Base-by-base conservation (phyloP, 257 asterid species). In the Phtheirospermum japonicum region DNA sequence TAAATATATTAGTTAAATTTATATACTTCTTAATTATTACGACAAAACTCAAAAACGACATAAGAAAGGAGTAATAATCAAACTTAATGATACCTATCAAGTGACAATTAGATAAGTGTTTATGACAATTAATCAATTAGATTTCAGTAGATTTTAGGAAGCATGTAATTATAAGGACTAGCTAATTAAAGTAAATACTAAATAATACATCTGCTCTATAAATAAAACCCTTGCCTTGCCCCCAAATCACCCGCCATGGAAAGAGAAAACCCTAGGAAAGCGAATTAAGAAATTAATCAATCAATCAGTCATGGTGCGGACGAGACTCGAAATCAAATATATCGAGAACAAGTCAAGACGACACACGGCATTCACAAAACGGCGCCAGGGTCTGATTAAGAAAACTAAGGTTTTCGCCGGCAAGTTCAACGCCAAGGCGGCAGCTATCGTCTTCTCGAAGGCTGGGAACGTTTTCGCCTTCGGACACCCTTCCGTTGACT, bases 331-430 rank as follows among this genome's bases (percentile, higher is more conserved):
- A 0, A 79, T 82, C 61, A 42, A 70, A 77, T 62, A 23, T 14
- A 80, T 82, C 43, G 76, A 71, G 63, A 75, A 77, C 36, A 77
- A 54, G 2, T 34, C 72, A 0, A 80, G 59, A 37, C 73, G 82
- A n/a, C 86, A 85, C 56, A 76, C 81, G 0, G 51, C 85, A 18
- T 82, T 85, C 78, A 75, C 87, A 0, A 82, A 85, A 16, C 75
- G 93, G 28, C 80, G 85, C 9, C 57, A 74, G 18, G 83, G 89
- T 0, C 73, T 80, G 2, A 50, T 69, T 64, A 82, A 76, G 64
- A 84, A 79, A 39, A 50, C 80, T n/a, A 14, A 18, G 8, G 79
- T 69, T 2, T 43, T 77, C 11, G 64, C 71, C 68, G 13, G 9
- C n/a, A 34, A 28, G 3, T 61, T 59, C 59, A 69, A 68, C 12